Base-by-base conservation (phyloP, 768 basidiomycete genomes). In the Leccinum disarticulatum region DNA sequence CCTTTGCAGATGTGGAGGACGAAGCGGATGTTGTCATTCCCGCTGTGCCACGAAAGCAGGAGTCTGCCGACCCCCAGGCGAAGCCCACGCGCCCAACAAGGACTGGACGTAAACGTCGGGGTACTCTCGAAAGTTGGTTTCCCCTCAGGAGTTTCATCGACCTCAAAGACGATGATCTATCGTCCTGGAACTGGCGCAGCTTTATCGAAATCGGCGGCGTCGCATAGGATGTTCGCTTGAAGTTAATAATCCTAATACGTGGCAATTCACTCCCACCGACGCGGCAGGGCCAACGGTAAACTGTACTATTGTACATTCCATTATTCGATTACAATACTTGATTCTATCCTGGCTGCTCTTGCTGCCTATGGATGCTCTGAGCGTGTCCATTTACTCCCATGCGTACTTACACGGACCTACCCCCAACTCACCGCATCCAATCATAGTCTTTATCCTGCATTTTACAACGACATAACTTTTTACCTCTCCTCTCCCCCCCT, bases 141-240 rank as follows among this genome's bases (percentile, higher is more conserved):
- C 81, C 83, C 0, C 74, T 87, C 50, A 79, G 79, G 61, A 86
- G 85, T 63, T 88, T 88, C 71, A 87, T 88, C 57, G 86, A 88
- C 66, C 73, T 88, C 53, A 78, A 77, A 57, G 82, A 83, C 36
- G 80, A 81, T 27, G 74, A 79, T 30, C 60, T 66, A n/a, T 69
- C 76, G 25, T 72, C 75, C 4, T 82, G 83, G 75, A 78, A 77
- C 55, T 87, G 85, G 86, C 76, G 84, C 63, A 85, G 84, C 71
- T 83, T 87, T 68, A 82, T 88, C 65, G 82, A 87, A 68, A 80
- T 87, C 15, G 75, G 79, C 14, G 75, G 72, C 15, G 65, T 73
- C 38, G 14, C 67, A 57, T 71, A 56, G 51, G 33, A 41, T 15
- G 25, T 11, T 14, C 2, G 3, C 13, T 25, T 22, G 25, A 47